Evolutionary conservation across 2,329 filamentous ascomycete genomes (phyloP), one percentile per base, ranked within the genome.

Genomic region (Apiospora phragmitis): DNA sequence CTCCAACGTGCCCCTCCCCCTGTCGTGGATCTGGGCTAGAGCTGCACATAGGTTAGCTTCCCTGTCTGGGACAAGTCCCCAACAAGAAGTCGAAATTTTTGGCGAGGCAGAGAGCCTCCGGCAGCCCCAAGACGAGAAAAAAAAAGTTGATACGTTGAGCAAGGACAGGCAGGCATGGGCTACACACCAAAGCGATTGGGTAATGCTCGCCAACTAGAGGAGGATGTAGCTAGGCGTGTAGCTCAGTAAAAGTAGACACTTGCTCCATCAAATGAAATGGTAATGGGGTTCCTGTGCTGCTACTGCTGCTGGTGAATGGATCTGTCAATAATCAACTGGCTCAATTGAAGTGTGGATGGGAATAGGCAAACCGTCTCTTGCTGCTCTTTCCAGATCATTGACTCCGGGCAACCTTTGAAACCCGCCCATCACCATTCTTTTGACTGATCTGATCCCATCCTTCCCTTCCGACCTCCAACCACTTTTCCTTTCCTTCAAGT

Each of bases 51-150:
- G 68, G 67, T 68, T 62, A 55, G 68, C 69, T 68, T 71, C 62
- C 69, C 47, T 67, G 49, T 65, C 51, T 66, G 42, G 38, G 26
- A 42, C 38, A 43, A 67, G 65, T 75, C 79, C 78, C 79, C 78
- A 80, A 80, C 78, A 80, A 79, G 74, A 78, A 73, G 72, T 74
- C 73, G 72, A 76, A 75, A 72, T 71, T 74, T 77, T 79, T 79
- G 77, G 76, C 77, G 77, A 77, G 76, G 72, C 71, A 72, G 42
- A 47, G 65, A 70, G 70, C 69, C 70, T 62, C 70, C 51, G 32
- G 38, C 47, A 42, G 32, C 69, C 62, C 29, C 62, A 35, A 47
- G 55, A 62, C 18, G 32, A 62, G 38, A 43, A 43, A 21, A 24
- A 67, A 67, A 67, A 67, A 67, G 65, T 67, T 38, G 67, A 68